Percentiles rank a stretch among this genome's conserved stretches.
Conservation (phyloP, 2,329 filamentous ascomycete genomes). For the Parafenestella ontariensis region DNA sequence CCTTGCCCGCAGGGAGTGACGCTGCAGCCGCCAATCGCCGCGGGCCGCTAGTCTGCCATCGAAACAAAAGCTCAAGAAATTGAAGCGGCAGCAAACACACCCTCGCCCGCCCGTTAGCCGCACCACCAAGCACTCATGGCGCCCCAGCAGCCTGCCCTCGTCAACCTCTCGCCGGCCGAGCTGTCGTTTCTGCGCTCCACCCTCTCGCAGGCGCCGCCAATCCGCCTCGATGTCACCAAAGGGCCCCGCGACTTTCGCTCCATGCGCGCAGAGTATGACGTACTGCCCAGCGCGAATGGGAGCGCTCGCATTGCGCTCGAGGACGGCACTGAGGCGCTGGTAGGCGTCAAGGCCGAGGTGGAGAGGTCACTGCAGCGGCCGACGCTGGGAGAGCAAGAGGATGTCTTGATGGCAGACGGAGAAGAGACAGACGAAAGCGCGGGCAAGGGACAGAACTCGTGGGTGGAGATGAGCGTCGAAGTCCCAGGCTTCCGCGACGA, state of each 20-base stretch:
- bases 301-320: slow-evolving; percentile 93
- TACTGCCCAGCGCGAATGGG: slow-evolving; percentile 88
- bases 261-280: slow-evolving; percentile 85
- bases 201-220: slow-evolving; percentile 79
- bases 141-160: slow-evolving; percentile 57
- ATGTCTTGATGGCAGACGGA: slow-evolving; percentile 52
- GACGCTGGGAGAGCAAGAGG: slow-evolving; percentile 30
- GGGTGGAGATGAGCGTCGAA: slow-evolving; percentile 91
- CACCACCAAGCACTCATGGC: slow-evolving; percentile 33
- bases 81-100: slow-evolving; percentile 12
- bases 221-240: slow-evolving; percentile 75
- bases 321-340: slow-evolving; percentile 94
- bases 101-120: slow-evolving; percentile 7
- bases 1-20: slow-evolving; percentile 17
- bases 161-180: slow-evolving; percentile 89
- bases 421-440: slow-evolving; percentile 33
- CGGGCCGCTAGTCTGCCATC: slow-evolving; percentile 13
- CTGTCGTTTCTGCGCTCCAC: slow-evolving; percentile 93
- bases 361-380: slow-evolving; percentile 67
- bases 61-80: slow-evolving; percentile 19
- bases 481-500: slow-evolving; percentile 91
- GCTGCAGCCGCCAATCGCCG: slow-evolving; percentile 28
- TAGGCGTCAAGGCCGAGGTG: slow-evolving; percentile 94
- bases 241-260: slow-evolving; percentile 84
- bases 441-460: slow-evolving; percentile 65